Evolutionary conservation across 1,139 yeast species (phyloP).

Genomic region (Kluyveromyces sp.): DNA sequence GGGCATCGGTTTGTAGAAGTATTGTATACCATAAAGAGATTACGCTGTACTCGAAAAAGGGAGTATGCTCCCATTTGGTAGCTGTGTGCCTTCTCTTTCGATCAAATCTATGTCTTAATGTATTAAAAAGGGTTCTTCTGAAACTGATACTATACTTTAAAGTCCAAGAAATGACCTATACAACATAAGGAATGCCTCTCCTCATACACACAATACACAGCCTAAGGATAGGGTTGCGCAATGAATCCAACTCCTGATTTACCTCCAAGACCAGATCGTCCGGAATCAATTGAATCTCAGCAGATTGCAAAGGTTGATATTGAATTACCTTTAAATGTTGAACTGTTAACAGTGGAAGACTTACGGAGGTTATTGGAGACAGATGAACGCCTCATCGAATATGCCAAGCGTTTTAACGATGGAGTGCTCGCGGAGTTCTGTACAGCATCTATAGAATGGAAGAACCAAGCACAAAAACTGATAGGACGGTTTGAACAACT

Average conservation of each 20-base stretch:
- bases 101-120: too few species aligned
- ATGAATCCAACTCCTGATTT: background rate
- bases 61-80: too few species aligned
- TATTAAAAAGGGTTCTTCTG: background rate
- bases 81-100: background rate
- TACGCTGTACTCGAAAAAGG: too few species aligned
- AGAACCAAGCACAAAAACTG: constrained; percentile 11
- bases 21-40: background rate
- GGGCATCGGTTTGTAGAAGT: background rate
- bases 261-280: constrained; percentile 4
- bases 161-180: too few species aligned
- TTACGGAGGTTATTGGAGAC: constrained; percentile 17
- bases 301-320: background rate
- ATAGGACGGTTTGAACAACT: constrained; percentile 16
- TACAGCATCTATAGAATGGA: constrained; percentile 10
- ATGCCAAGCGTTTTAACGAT: constrained; percentile 21
- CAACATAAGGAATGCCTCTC: background rate
- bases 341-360: constrained; percentile 23
- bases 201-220: background rate
- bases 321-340: constrained; percentile 20
- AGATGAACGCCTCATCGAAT: constrained; percentile 16
- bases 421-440: background rate
- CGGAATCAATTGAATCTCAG: background rate
- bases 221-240: background rate
- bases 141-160: background rate